Evolutionary conservation across 2,329 filamentous ascomycete species (phyloP).

Genomic region (Dryadomyces quercus-mongolicae): DNA sequence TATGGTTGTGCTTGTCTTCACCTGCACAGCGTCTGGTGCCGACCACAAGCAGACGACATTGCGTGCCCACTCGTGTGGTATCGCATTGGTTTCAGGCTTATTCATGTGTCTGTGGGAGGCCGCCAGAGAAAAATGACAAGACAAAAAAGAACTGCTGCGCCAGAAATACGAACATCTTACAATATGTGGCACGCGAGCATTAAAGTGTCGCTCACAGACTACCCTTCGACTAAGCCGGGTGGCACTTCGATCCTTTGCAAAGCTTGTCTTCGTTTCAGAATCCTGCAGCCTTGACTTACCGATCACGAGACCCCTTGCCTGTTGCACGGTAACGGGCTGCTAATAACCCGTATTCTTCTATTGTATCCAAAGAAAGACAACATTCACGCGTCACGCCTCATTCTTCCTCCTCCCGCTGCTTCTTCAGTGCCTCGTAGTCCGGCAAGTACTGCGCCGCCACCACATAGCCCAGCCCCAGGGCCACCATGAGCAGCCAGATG

Average conservation of each 20-base stretch:
- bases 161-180: too few species aligned
- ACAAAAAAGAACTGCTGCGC: too few species aligned
- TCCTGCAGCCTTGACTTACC: neutral
- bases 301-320: too few species aligned
- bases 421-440: conserved; percentile 18
- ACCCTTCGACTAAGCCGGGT: too few species aligned
- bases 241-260: neutral
- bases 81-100: conserved; percentile 1
- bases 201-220: too few species aligned
- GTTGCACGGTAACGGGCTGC: too few species aligned
- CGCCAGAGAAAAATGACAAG: neutral
- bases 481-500: conserved; percentile 48
- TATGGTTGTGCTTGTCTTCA: neutral
- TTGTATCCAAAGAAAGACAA: too few species aligned
- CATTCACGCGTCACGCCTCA: too few species aligned
- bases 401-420: conserved; percentile 5
- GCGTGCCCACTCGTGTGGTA: neutral
- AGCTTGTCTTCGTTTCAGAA: neutral
- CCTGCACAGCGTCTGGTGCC: too few species aligned
- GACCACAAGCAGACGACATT: too few species aligned
- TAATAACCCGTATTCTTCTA: too few species aligned
- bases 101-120: neutral
- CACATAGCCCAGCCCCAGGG: conserved; percentile 21
- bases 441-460: conserved; percentile 22
- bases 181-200: too few species aligned